phyloP scores from a whole-genome alignment of 176 grass and related monocot species.

The Aegilops sharonensis region DNA sequence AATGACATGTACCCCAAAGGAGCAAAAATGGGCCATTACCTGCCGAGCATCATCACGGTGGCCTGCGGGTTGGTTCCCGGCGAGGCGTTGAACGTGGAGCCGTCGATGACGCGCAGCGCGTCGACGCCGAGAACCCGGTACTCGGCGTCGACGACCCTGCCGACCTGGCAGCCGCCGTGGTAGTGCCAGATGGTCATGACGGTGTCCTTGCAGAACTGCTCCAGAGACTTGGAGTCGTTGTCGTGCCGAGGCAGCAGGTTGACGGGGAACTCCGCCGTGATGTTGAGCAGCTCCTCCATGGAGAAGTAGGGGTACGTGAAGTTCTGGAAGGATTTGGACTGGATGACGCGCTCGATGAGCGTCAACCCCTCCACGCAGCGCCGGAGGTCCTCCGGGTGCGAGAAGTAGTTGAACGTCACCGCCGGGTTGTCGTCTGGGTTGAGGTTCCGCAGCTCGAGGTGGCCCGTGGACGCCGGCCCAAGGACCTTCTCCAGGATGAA shows the following conservation, averaged over 20 bases:
- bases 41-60: constrained; percentile 92
- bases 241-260: constrained; percentile 65
- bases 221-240: constrained; percentile 54
- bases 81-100: constrained; percentile 62
- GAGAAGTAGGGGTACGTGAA: constrained; percentile 53
- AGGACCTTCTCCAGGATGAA: constrained; percentile 84
- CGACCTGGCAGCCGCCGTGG: constrained; percentile 79
- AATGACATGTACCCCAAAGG: background rate
- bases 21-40: constrained; percentile 30
- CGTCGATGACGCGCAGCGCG: constrained; percentile 73
- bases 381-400: constrained; percentile 61
- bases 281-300: constrained; percentile 43
- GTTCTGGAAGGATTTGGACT: constrained; percentile 41
- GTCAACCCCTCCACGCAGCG: constrained; percentile 59
- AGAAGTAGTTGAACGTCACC: constrained; percentile 98
- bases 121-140: constrained; percentile 60
- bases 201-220: constrained; percentile 79
- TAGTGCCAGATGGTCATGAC: constrained; percentile 93
- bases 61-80: constrained; percentile 87
- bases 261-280: constrained; percentile 53
- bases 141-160: constrained; percentile 68
- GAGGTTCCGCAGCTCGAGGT: constrained; percentile 60
- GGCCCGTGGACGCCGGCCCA: constrained; percentile 68
- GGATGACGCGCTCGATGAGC: constrained; percentile 58
- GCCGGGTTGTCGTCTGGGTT: constrained; percentile 73